Evolutionary conservation across 106 monocot species (phyloP), one percentile per base, ranked within the genome.

Genomic region (Chionographis japonica): DNA sequence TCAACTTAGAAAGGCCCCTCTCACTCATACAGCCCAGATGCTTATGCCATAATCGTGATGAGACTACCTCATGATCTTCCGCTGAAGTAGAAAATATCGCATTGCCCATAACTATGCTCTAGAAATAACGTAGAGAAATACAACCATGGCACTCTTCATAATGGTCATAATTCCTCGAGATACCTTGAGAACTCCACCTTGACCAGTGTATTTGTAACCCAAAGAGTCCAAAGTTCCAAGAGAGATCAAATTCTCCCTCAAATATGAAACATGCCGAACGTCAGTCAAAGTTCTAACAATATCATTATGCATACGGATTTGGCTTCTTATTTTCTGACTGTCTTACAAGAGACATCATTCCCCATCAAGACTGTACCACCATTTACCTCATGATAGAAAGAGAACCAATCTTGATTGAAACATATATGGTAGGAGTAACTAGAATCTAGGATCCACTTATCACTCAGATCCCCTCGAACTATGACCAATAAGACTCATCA

Each of bases 11-110:
- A 19, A 63, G 8, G 11, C 54, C 63, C 4, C 41, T 56, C 19
- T 61, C 53, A 56, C 55, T 63, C 64, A 73, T 64, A 56, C 64
- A 54, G 3, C 64, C 40, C 40, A 73, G 6, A 5, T 41, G 10
- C 42, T 64, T 73, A 43, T 73, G 55, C 54, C 64, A 73, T 6
- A 27, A 56, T 19, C 40, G 43, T 2, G 62, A 62, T 5, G 12
- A 19, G 12, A 54, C 38, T n/a, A 3, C 38, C 38, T 54, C 68
- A 11, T 4, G 16, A 54, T 52, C 15, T 6, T 4, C 11, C 0
- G 40, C n/a, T 6, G 12, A 62, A 14, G 40, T 27, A 27, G 27
- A 27, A 51, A 4, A n/a, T 9, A 4, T 1, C 4, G 15, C 4
- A 12, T 0, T 13, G n/a, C 15, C 15, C 11, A 13, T n/a, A 41